Percentiles rank a stretch among this genome's conserved stretches.
Evolutionary conservation across 495 filamentous ascomycete genomes (phyloP).

Genomic region (Podospora sp.): DNA sequence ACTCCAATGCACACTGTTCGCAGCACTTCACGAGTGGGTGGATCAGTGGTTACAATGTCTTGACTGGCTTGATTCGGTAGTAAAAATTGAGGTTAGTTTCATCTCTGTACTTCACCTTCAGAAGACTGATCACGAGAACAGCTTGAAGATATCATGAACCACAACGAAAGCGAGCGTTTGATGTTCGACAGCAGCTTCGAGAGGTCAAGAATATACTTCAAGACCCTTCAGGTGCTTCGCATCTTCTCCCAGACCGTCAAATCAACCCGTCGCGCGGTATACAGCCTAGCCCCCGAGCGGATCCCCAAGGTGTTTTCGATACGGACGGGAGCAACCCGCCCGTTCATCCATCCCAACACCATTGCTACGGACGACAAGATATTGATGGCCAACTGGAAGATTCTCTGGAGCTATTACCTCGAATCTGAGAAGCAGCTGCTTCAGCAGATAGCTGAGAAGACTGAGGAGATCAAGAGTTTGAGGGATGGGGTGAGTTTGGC

Average conservation of each 20-base stretch:
- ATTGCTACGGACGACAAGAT: constrained; percentile 4
- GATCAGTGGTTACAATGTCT: constrained; percentile 11
- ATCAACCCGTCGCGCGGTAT: constrained; percentile 2
- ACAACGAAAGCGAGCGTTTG: constrained; percentile 3
- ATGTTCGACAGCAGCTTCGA: constrained; percentile 20
- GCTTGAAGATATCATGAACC: constrained; percentile 15
- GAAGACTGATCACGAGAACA: neutral
- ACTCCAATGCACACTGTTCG: constrained; percentile 6
- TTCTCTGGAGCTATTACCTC: neutral
- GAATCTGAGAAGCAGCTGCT: constrained; percentile 4
- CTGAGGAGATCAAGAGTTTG: constrained; percentile 21
- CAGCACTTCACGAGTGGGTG: constrained; percentile 3
- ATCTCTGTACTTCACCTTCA: neutral
- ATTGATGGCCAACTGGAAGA: constrained; percentile 21
- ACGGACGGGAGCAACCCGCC: neutral
- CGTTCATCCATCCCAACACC: neutral
- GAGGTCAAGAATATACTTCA: constrained; percentile 18
- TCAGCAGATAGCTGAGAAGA: constrained; percentile 7
- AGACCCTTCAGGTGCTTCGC: constrained; percentile 18
- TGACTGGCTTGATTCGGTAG: neutral
- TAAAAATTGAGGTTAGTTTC: neutral
- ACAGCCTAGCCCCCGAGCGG: neutral
- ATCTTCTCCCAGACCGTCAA: constrained; percentile 12
- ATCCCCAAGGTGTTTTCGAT: neutral
- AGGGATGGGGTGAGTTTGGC: constrained; percentile 17